Base-by-base conservation (phyloP, 148 eudicot genomes). In the Rhododendron griersonianum region DNA sequence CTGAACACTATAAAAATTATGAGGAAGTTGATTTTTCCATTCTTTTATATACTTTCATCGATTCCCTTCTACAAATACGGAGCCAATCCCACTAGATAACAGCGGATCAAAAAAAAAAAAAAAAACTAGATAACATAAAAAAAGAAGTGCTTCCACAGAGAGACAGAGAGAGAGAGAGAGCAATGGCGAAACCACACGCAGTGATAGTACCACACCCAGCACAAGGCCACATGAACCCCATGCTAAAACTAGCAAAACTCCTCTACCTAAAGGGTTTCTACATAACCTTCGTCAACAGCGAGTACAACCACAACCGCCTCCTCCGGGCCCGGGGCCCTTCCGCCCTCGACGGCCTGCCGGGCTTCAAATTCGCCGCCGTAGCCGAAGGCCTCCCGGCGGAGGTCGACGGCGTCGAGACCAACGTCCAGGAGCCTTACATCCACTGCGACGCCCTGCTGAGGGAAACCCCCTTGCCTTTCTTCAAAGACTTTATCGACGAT, bases 401-500 rank as follows among this genome's bases (percentile, higher is more conserved):
- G 44, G 44, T 41, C 7, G 44, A 41, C 44, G 44, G 44, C 23
- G n/a, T 4, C 30, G 30, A 65, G 1, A 13, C 10, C 30, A 8
- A 1, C 13, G 28, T n/a, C 71, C 13, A n/a, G 33, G 71, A 8
- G 4, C 71, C 33, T 6, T 3, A 9, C 71, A 1, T 3, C 33
- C 83, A 91, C 0, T 83, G 82, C 81, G 0, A 10, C 41, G 86
- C 87, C 71, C 81, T 85, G 2, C 81, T 61, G 51, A n/a, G 4
- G 1, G 33, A 85, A 10, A 51, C 86, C 8, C 77, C 77, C 85
- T 81, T 87, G 5, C 28, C 65, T 6, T 90, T 89, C 11, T 85
- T 92, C 8, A 87, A 45, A 83, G 87, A 87, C 11, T 90, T 92
- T 13, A 25, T 92, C 23, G 5, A 14, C 39, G 85, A 82, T 79